Percentiles rank a stretch among this genome's conserved stretches.
phyloP scores from a whole-genome alignment of 495 filamentous ascomycete genomes.

The Mycothermus thermophilus region DNA sequence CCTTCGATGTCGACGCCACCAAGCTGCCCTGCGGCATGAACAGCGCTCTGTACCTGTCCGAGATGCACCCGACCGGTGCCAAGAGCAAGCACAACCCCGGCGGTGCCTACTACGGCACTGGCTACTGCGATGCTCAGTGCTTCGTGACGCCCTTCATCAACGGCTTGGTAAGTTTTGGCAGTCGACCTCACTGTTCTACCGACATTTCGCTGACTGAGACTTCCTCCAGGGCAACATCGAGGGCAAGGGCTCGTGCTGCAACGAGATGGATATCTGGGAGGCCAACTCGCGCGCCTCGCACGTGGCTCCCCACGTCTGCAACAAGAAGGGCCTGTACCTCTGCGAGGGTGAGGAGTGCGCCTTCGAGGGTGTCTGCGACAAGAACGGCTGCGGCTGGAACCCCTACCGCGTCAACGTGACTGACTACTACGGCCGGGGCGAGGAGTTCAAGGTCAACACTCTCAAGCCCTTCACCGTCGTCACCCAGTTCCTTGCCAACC shows the following conservation, averaged over 20 bases:
- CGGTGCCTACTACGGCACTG: conserved; percentile 51
- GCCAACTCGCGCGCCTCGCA: conserved; percentile 44
- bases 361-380: conserved; percentile 45
- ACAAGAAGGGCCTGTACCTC: conserved; percentile 31
- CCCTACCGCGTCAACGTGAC: conserved; percentile 43
- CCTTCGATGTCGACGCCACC: conserved; percentile 50
- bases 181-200: neutral
- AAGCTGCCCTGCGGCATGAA: conserved; percentile 54
- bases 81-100: conserved; percentile 41
- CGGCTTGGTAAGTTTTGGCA: conserved; percentile 37
- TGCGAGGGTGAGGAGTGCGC: conserved; percentile 39
- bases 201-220: neutral
- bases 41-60: conserved; percentile 53
- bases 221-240: conserved; percentile 35
- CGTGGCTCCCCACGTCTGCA: conserved; percentile 46
- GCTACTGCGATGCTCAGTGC: conserved; percentile 63
- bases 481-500: conserved; percentile 51
- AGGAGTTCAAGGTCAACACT: conserved; percentile 15
- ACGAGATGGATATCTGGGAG: conserved; percentile 54
- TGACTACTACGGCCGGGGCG: conserved; percentile 35
- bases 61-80: conserved; percentile 46
- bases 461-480: conserved; percentile 47
- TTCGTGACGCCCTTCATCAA: conserved; percentile 43
- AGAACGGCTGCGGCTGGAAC: conserved; percentile 54
- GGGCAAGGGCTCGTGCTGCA: conserved; percentile 41